Percentiles rank a stretch among this genome's conserved stretches.
These are phyloP conservation scores for Pestalotiopsis sp. DNA, from an alignment of 2,329 filamentous ascomycete species.

Conservation along the genomic window DNA sequence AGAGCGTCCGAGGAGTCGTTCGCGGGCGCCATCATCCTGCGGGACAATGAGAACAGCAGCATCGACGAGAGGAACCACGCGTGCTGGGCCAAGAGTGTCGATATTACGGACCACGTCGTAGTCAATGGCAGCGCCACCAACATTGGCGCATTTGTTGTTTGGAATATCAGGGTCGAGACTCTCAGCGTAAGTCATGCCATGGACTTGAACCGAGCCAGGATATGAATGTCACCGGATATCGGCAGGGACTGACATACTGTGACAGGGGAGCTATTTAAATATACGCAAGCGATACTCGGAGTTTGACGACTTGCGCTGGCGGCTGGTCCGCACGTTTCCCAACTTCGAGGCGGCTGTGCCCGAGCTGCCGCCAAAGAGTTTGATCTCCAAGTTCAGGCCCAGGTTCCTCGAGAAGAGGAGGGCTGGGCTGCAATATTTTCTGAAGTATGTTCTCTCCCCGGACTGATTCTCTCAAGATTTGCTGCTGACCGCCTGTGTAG, in stretches of 20 bases:
- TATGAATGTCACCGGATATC: too few relatives aligned
- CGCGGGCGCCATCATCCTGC: constrained; percentile 60
- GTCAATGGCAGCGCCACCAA: constrained; percentile 60
- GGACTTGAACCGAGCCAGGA: not conserved
- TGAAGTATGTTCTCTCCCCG: constrained; percentile 68
- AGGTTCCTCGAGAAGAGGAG: constrained; percentile 85
- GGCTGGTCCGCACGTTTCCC: constrained; percentile 80
- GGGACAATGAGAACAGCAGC: constrained; percentile 61
- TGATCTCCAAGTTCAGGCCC: constrained; percentile 83
- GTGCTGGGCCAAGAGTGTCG: constrained; percentile 68
- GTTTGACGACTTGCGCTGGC: constrained; percentile 79
- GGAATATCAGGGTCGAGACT: constrained; percentile 87
- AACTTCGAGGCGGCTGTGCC: constrained; percentile 84
- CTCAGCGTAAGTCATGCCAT: constrained; percentile 64
- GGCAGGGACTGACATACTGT: not conserved
- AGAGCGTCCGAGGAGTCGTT: constrained; percentile 49
- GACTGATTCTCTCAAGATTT: not conserved
- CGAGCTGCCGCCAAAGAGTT: constrained; percentile 86
- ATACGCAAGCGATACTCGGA: constrained; percentile 84
- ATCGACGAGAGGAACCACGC: constrained; percentile 44
- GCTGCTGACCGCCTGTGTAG: constrained; percentile 43
- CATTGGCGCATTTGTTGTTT: constrained; percentile 91
- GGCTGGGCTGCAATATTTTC: constrained; percentile 84
- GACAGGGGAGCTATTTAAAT: constrained; percentile 62
- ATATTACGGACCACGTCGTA: constrained; percentile 58